Evolutionary conservation across 106 monocot genomes (phyloP), one percentile per base, ranked within the genome.

Genomic region (Dioscorea dumetorum): DNA sequence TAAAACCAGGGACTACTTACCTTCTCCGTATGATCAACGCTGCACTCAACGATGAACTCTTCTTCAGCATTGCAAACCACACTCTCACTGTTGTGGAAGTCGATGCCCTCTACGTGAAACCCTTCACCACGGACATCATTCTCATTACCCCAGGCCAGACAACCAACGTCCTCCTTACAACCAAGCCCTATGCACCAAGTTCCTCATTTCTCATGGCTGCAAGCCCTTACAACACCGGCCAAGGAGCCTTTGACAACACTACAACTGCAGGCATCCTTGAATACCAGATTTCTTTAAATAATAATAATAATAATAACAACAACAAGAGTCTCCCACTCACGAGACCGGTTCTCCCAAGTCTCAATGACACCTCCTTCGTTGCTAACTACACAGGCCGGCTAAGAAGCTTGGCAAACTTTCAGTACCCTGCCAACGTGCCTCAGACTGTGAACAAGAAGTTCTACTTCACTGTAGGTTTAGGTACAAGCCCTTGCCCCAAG

Each of bases 1-100:
- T 80, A 72, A 71, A 74, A 50, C 77, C 80, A 14, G 75, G 79
- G 5, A 72, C 65, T 22, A 78, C 77, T 7, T 85, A 85, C 72
- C 67, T 85, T 17, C 82, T 85, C 60, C 74, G 85, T 1, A 50
- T 85, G 22, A 76, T 81, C 75, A 85, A 85, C 72, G 78, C 78
- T 35, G 85, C 81, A 28, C 85, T 85, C 75, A 86, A 86, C 28
- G 76, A 78, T 21, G 85, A 86, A 60, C 78, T 82, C 72, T 86
- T 86, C 78, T 82, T 86, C 85, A 57, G 75, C 61, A 73, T 86
- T 20, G 85, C 82, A 56, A 73, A 79, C 76, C 85, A 86, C 61
- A 50, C 75, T 17, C 61, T 86, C 22, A 86, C 78, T 48, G 65
- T 76, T 8, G 85, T 82, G 23, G 82, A 82, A 24, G 76, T 78